phyloP scores from a whole-genome alignment of 768 basidiomycete species.

The Pleurotus sapidus region DNA sequence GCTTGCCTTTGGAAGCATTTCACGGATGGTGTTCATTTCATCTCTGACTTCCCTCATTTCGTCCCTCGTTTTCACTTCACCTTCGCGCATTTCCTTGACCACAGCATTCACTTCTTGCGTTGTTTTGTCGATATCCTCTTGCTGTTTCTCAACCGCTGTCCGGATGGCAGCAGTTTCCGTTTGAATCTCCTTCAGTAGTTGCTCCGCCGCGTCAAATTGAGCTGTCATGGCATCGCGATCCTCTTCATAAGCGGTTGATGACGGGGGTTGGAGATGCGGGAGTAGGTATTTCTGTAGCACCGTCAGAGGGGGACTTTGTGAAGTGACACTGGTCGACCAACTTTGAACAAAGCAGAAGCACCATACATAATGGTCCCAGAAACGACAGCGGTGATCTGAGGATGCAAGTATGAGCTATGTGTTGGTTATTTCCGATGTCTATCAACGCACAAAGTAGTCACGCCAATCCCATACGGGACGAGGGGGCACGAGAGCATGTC shows the following conservation, averaged over 20 bases:
- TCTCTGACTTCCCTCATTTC: slow-evolving; percentile 92
- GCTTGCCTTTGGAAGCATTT: slow-evolving; percentile 89
- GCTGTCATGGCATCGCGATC: slow-evolving; percentile 82
- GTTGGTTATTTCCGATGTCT: slow-evolving; percentile 12
- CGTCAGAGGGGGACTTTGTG: slow-evolving; percentile 4
- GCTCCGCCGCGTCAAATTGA: slow-evolving; percentile 88
- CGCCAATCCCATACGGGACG: slow-evolving; percentile 85
- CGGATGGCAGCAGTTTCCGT: slow-evolving; percentile 72
- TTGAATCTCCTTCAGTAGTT: slow-evolving; percentile 77
- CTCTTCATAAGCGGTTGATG: slow-evolving; percentile 83
- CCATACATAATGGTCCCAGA: slow-evolving; percentile 86
- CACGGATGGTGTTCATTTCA: slow-evolving; percentile 85
- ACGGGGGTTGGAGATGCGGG: slow-evolving; percentile 89
- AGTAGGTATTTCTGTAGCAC: slow-evolving; percentile 78
- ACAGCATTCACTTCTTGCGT: slow-evolving; percentile 70
- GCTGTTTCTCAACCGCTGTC: slow-evolving; percentile 73
- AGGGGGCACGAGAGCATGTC: slow-evolving; percentile 28
- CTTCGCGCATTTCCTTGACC: slow-evolving; percentile 73
- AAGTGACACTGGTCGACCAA: slow-evolving; percentile 23
- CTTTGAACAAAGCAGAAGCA: slow-evolving; percentile 75
- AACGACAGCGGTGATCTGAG: slow-evolving; percentile 87
- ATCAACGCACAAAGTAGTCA: slow-evolving; percentile 84
- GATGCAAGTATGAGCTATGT: slow-evolving; percentile 16
- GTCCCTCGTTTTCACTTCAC: slow-evolving; percentile 75
- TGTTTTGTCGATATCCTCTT: slow-evolving; percentile 65